Conservation (phyloP, 2,329 filamentous ascomycete genomes). For the Immersiporthe knoxdaviesiana region DNA sequence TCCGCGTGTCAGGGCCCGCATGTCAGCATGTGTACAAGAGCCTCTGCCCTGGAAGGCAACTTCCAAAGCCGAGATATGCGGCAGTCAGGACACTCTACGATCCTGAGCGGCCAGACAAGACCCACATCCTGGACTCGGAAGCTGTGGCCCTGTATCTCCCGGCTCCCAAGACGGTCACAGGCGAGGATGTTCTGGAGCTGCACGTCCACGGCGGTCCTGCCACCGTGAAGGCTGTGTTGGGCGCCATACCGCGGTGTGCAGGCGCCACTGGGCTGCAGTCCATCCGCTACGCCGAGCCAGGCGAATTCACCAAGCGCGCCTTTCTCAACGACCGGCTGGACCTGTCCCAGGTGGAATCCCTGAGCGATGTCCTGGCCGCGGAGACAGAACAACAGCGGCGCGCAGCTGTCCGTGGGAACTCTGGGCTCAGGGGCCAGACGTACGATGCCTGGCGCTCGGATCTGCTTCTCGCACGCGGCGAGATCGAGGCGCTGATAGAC, state of each 20-base stretch:
- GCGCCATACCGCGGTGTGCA: constrained; percentile 64
- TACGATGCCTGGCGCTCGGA: constrained; percentile 84
- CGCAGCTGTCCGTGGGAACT: constrained; percentile 78
- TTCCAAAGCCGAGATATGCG: constrained; percentile 61
- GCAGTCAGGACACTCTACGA: constrained; percentile 75
- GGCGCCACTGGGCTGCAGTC: constrained; percentile 31
- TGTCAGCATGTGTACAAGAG: constrained; percentile 64
- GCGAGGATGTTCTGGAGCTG: constrained; percentile 88
- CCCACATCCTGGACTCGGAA: constrained; percentile 72
- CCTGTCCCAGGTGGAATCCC: constrained; percentile 77
- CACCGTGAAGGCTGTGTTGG: constrained; percentile 82
- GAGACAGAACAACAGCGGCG: constrained; percentile 93
- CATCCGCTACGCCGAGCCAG: constrained; percentile 88
- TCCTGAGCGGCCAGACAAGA: constrained; percentile 36
- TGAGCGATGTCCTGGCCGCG: constrained; percentile 65
- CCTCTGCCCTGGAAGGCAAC: constrained; percentile 52
- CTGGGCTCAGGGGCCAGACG: constrained; percentile 67
- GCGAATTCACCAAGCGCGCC: constrained; percentile 91
- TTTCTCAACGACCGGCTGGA: constrained; percentile 87
- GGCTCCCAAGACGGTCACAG: constrained; percentile 79
- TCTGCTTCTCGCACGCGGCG: constrained; percentile 80
- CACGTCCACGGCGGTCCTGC: constrained; percentile 94
- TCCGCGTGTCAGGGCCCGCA: constrained; percentile 81
- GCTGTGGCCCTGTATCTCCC: constrained; percentile 85
- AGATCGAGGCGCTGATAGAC: constrained; percentile 94